A percentile compares a stretch with the other conserved stretches of the same genome.
Evolutionary conservation across 441 rosid species (phyloP).

Genomic region (Raphanus hybrid): DNA sequence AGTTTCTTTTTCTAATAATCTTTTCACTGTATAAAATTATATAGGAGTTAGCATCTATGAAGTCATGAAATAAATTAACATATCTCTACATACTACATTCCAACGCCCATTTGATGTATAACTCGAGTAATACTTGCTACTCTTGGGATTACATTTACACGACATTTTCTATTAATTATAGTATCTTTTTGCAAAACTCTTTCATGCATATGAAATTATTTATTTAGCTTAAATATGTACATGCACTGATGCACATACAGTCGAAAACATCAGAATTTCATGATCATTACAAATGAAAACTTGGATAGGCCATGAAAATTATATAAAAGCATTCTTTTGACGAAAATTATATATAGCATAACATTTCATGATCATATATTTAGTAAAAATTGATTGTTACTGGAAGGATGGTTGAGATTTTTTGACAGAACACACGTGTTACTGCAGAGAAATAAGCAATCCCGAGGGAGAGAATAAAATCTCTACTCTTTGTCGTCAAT

Average conservation of each 20-base stretch:
- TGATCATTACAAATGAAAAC: not conserved
- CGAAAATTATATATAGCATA: not conserved
- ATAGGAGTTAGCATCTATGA: not conserved
- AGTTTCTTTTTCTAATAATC: constrained; percentile 2
- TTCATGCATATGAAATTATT: not conserved
- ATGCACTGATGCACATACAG: not conserved
- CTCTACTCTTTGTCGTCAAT: constrained; percentile 1
- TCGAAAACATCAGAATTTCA: not conserved
- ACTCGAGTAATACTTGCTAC: not conserved
- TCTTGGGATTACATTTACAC: not conserved
- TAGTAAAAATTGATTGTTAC: constrained; percentile 14
- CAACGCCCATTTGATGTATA: constrained; percentile 7
- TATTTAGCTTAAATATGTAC: not conserved
- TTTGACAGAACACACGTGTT: constrained; percentile 30
- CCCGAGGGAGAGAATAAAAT: constrained; percentile 37
- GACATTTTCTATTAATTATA: not conserved
- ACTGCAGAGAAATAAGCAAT: constrained; percentile 36
- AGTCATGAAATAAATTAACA: not conserved
- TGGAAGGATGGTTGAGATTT: constrained; percentile 12
- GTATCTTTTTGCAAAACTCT: not conserved
- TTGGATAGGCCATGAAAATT: not conserved
- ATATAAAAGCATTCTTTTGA: too few relatives aligned
- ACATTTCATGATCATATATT: constrained; percentile 4
- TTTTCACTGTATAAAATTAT: not conserved
- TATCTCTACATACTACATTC: constrained; percentile 1